Evolutionary conservation across 2,329 filamentous ascomycete genomes (phyloP), one percentile per base, ranked within the genome.

Genomic region (Leptographium galeiforme): DNA sequence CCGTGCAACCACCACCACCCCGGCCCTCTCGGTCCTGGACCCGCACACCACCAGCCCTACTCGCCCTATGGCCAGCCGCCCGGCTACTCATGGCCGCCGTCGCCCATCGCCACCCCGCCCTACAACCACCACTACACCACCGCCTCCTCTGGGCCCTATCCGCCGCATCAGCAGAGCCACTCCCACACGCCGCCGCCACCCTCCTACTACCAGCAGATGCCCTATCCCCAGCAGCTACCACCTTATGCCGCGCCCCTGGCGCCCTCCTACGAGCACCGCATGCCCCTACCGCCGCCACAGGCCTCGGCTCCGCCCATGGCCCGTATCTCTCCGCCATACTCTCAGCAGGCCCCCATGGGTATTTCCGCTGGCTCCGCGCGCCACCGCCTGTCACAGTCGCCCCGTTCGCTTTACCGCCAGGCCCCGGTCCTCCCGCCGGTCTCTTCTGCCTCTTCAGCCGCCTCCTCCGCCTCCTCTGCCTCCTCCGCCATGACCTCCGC

Each of bases 71-170:
- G 66, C 14, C 68, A 73, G 52, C 66, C 45, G 53, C 66, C 65
- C 36, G 68, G 68, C 40, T 77, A 78, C 60, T 67, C 64, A 16
- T 81, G 75, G 77, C 77, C 74, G 44, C 76, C 71, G n/a, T 79
- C 75, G 25, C 77, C 76, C 7, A 70, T 73, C 7, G 71, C 72
- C 7, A 79, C 76, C 25, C 76, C 77, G 48, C 76, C 76, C 0
- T 79, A 73, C 58, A 66, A 64, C 58, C 74, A 72, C 58, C 66
- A 66, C 56, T 74, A 77, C 57, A 72, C 74, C 58, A 63, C 66
- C 7, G 57, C 50, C 56, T 61, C 61, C 56, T 61, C 61, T 55
- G 66, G 62, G 11, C 32, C 58, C 12, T 67, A 67, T 49, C 61
- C 63, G 16, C 60, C 49, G 43, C 59, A 51, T n/a, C 51, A 65